Base-by-base conservation (phyloP, 148 eudicot genomes). In the Nyssa sinensis region DNA sequence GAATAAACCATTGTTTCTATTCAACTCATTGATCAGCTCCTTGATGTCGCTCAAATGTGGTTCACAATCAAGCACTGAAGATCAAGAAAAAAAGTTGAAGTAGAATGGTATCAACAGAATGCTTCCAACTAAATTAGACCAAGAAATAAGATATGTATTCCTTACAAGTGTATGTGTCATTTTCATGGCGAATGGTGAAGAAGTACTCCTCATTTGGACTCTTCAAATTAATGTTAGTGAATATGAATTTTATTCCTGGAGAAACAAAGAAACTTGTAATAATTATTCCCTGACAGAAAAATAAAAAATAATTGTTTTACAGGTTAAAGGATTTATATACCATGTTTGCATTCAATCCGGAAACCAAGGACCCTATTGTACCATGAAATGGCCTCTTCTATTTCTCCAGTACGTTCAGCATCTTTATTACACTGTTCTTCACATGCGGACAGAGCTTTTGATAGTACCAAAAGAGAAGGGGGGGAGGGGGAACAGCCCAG, bases 351-450 rank as follows among this genome's bases (percentile, higher is more conserved):
- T 80, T 96, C 98, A 70, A 93, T 87, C 41, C 83, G 83, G 78
- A 96, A 85, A 79, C 99, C 99, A 82, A 93, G 95, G 72, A 87
- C 89, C 80, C 77, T 85, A 72, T 89, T 89, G 82, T 93, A 96
- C 99, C 99, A 96, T 51, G 83, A 77, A 77, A 86, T 82, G 39
- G 98, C 94, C 80, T 91, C 93, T 66, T 86, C 87, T 60, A 82
- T 83, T 81, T 87, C 97, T 78, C 84, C 84, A 75, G 74, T 74
- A 51, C 70, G 81, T 72, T 62, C 82, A 28, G 58, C 67, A 57
- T 80, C 84, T 74, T 89, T 81, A 10, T 73, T 78, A 57, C 67
- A 70, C 81, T 83, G 85, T 62, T 88, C 97, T 71, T 89, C 85
- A 66, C 78, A 87, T 70, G 81, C 86, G 62, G 79, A 64, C 66